These are phyloP conservation scores for Suillus decipiens DNA, from an alignment of 768 basidiomycete genomes.

Conservation along the genomic window DNA sequence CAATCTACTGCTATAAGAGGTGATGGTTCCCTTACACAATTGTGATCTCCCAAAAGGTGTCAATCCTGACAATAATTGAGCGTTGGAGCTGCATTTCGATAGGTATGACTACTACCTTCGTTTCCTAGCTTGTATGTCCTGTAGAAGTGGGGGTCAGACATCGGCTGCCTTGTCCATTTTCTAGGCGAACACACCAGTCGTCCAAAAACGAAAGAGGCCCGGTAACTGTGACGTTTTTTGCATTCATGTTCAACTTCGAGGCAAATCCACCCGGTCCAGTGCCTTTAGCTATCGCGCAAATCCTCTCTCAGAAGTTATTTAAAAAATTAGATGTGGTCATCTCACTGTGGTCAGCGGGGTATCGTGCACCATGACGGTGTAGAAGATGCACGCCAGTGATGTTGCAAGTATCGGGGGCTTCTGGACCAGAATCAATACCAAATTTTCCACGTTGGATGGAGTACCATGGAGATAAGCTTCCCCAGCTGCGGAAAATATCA, in stretches of 20 bases:
- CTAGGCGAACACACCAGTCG: constrained; percentile 54
- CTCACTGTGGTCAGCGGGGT: constrained; percentile 37
- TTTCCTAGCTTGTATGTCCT: constrained; percentile 87
- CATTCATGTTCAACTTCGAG: constrained; percentile 46
- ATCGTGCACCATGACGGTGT: constrained; percentile 75
- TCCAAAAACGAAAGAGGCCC: constrained; percentile 74
- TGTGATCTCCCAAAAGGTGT: constrained; percentile 86
- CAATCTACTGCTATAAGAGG: not conserved
- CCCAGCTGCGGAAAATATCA: constrained; percentile 72
- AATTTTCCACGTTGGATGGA: constrained; percentile 61
- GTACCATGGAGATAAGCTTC: constrained; percentile 81
- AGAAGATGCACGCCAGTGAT: constrained; percentile 74
- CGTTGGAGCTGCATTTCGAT: constrained; percentile 15
- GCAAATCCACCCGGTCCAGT: constrained; percentile 52
- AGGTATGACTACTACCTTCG: constrained; percentile 50
- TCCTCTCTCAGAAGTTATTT: constrained; percentile 20
- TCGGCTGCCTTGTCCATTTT: not conserved
- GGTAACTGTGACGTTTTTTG: constrained; percentile 55
- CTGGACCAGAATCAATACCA: constrained; percentile 69
- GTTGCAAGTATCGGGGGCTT: constrained; percentile 64
- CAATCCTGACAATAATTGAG: constrained; percentile 45
- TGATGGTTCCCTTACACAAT: constrained; percentile 51
- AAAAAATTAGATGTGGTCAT: constrained; percentile 15
- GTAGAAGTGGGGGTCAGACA: not conserved
- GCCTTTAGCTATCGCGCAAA: constrained; percentile 18